Percentiles rank a stretch among this genome's conserved stretches.
These are phyloP conservation scores for Platismatia glauca DNA, from an alignment of 495 filamentous ascomycete species.

Conservation along the genomic window DNA sequence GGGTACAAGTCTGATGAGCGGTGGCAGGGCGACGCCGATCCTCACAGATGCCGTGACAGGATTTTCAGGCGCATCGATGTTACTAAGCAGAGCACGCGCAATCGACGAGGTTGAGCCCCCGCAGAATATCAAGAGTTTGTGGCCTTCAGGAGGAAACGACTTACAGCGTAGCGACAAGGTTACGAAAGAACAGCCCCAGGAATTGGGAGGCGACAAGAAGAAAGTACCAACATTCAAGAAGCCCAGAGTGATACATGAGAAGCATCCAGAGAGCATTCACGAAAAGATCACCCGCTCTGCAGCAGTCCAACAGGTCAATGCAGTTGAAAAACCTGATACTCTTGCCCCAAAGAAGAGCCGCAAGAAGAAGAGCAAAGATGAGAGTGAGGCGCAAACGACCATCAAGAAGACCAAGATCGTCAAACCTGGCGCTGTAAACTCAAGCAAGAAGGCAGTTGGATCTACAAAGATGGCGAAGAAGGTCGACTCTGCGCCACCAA, in stretches of 20 bases:
- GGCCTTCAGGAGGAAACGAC: background rate
- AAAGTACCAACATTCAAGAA: slow-evolving; percentile 2
- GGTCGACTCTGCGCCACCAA: background rate
- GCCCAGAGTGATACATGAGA: background rate
- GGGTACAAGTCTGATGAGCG: slow-evolving; percentile 27
- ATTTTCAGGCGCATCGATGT: slow-evolving; percentile 36
- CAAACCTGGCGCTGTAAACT: slow-evolving; percentile 12
- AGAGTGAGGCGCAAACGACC: slow-evolving; percentile 13
- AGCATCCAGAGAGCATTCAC: background rate
- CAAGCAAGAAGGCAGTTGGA: slow-evolving; percentile 1
- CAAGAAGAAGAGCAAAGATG: slow-evolving; percentile 15
- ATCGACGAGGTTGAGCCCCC: background rate
- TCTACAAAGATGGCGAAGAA: slow-evolving; percentile 4
- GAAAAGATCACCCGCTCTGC: background rate
- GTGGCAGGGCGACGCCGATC: slow-evolving; percentile 29
- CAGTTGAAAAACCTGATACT: background rate
- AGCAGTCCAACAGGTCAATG: too few species aligned
- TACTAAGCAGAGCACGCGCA: slow-evolving; percentile 24
- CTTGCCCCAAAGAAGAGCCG: slow-evolving; percentile 12
- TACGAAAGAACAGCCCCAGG: slow-evolving; percentile 10
- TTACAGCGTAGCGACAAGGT: background rate
- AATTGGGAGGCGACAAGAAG: background rate
- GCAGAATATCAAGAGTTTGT: background rate
- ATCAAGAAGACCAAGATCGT: slow-evolving; percentile 21
- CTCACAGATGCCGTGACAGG: slow-evolving; percentile 27